Evolutionary conservation across 345 rosid species (phyloP).

Genomic region (Dipteronia sinensis): DNA sequence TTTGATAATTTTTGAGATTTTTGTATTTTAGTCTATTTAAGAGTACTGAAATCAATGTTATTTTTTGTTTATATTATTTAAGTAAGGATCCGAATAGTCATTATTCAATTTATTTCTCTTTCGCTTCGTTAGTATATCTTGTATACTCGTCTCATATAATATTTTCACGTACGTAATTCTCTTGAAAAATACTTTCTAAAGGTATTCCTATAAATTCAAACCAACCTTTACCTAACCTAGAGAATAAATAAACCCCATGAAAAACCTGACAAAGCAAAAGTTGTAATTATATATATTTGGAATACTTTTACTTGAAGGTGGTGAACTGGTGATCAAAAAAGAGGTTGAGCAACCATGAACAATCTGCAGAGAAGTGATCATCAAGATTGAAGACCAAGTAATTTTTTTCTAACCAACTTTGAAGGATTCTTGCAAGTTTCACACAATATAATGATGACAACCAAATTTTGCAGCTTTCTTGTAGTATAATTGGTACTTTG

Average conservation of each 20-base stretch:
- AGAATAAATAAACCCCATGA: neutral
- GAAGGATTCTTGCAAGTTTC: slow-evolving; percentile 31
- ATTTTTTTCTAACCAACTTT: slow-evolving; percentile 39
- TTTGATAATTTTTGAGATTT: no score
- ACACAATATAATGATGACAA: neutral
- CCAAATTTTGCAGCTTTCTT: neutral
- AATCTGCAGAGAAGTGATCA: neutral
- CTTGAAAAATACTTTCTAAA: neutral
- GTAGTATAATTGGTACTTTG: neutral
- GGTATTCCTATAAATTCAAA: slow-evolving; percentile 17
- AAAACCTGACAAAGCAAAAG: neutral
- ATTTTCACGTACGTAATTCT: neutral
- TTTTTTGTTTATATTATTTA: no score
- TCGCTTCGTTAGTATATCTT: no score
- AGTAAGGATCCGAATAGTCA: no score
- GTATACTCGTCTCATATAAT: neutral
- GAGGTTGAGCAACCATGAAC: slow-evolving; percentile 18
- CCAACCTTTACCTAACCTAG: slow-evolving; percentile 40
- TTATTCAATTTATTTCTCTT: no score
- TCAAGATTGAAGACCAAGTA: neutral
- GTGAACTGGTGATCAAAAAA: neutral
- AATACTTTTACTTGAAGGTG: neutral
- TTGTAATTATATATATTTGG: neutral
- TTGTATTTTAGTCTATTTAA: no score
- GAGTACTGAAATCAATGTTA: no score